Conservation (phyloP, 140 eudicot species). For the Senecio squalidus region DNA sequence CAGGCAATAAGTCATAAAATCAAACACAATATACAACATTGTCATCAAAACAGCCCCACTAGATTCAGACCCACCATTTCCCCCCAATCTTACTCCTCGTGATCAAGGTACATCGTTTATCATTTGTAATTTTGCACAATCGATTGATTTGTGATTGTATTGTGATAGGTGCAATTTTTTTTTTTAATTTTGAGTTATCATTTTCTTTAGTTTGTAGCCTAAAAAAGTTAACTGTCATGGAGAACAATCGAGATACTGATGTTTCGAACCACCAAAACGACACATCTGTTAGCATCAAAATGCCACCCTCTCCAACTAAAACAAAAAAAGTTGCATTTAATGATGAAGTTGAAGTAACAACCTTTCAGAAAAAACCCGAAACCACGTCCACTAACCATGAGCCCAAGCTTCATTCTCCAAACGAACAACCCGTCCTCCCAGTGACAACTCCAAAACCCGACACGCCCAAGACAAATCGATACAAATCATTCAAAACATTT, state of each 20-base stretch:
- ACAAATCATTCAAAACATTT: conserved; percentile 60
- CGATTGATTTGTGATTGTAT: too few species aligned
- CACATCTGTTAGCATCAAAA: conserved; percentile 31
- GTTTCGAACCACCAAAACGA: background rate
- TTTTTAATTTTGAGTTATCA: too few species aligned
- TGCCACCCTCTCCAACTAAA: conserved; percentile 57
- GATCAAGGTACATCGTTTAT: background rate
- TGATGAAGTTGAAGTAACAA: conserved; percentile 14
- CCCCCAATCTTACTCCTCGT: background rate
- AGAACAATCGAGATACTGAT: background rate
- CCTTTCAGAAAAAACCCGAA: background rate
- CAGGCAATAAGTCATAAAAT: background rate
- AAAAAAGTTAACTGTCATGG: background rate
- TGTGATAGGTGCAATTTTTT: too few species aligned
- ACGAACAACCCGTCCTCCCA: background rate
- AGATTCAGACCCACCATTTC: background rate
- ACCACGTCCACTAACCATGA: background rate
- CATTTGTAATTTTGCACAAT: too few species aligned
- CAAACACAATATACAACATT: conserved; percentile 1
- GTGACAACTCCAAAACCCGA: conserved; percentile 20
- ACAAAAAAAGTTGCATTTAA: conserved; percentile 33
- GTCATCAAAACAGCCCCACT: background rate
- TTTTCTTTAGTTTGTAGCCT: background rate
- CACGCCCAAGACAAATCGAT: conserved; percentile 31
- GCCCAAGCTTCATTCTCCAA: conserved; percentile 10